A percentile compares a stretch with the other conserved stretches of the same genome.
Evolutionary conservation across 179 eudicot species (phyloP).

Genomic region (Vitellaria paradoxa): DNA sequence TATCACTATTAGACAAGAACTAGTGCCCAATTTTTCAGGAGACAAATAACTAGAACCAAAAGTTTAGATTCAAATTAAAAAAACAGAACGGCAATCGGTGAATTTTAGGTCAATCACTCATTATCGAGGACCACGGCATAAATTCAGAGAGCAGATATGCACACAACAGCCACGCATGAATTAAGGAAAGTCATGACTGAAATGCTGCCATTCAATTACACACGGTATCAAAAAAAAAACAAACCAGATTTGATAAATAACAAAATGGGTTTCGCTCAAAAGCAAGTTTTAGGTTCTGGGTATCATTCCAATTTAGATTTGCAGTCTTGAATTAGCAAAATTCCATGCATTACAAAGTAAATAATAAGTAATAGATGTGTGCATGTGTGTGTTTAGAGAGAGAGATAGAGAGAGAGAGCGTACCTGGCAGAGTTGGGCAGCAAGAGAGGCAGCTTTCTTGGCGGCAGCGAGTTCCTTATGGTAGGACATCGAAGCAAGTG

Average conservation of each 20-base stretch:
- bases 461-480: too few species aligned
- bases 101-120: too few species aligned
- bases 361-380: too few species aligned
- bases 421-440: constrained; percentile 20
- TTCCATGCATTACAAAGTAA: not conserved
- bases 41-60: too few species aligned
- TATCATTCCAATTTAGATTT: constrained; percentile 7
- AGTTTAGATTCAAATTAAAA: too few species aligned
- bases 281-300: constrained; percentile 5
- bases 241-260: not conserved
- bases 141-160: not conserved
- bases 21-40: too few species aligned
- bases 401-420: constrained; percentile 33
- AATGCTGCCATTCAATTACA: not conserved
- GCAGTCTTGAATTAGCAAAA: not conserved
- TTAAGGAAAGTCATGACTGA: not conserved
- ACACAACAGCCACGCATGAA: not conserved
- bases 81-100: too few species aligned
- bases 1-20: too few species aligned
- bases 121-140: not conserved
- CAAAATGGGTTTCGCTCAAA: not conserved
- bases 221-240: not conserved
- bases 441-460: too few species aligned
- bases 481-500: too few species aligned
- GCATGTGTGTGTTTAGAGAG: not conserved